Conservation (phyloP, 495 filamentous ascomycete species). For the Rusavskia elegans region DNA sequence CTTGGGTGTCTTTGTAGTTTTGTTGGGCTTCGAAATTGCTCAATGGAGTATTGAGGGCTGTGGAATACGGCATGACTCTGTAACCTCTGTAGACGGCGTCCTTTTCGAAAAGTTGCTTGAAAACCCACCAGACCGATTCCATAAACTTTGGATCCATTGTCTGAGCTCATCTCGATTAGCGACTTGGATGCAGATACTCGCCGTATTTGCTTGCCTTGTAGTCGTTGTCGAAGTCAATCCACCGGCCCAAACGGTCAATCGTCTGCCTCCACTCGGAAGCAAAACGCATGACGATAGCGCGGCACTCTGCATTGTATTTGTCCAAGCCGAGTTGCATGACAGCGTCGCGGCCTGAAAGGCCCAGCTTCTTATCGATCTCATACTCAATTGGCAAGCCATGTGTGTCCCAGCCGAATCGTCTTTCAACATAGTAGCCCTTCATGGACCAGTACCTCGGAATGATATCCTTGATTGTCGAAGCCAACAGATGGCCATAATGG, state of each 20-base stretch:
- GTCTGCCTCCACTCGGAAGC: constrained; percentile 79
- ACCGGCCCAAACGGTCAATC: constrained; percentile 80
- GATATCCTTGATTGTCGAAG: constrained; percentile 95
- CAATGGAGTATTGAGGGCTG: constrained; percentile 72
- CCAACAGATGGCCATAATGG: constrained; percentile 91
- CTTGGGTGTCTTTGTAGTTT: constrained; percentile 87
- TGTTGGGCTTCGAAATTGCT: constrained; percentile 91
- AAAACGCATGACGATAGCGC: constrained; percentile 88
- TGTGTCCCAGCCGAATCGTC: constrained; percentile 72
- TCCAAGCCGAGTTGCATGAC: constrained; percentile 77
- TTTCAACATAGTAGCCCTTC: constrained; percentile 77
- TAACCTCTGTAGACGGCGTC: constrained; percentile 77
- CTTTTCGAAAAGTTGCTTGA: constrained; percentile 84
- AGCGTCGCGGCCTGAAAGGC: constrained; percentile 74
- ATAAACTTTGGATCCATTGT: constrained; percentile 92
- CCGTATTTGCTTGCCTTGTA: constrained; percentile 56
- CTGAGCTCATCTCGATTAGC: constrained; percentile 22
- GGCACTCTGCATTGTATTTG: constrained; percentile 86
- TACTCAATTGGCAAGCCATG: constrained; percentile 94
- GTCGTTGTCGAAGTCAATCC: constrained; percentile 98
- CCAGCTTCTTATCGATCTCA: constrained; percentile 96
- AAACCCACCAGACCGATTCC: constrained; percentile 95
- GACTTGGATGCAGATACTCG: background rate
- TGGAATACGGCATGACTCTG: constrained; percentile 90
- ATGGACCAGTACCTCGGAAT: constrained; percentile 96